Evolutionary conservation across 2,329 filamentous ascomycete species (phyloP).

Genomic region (Aspergillus caelatus): DNA sequence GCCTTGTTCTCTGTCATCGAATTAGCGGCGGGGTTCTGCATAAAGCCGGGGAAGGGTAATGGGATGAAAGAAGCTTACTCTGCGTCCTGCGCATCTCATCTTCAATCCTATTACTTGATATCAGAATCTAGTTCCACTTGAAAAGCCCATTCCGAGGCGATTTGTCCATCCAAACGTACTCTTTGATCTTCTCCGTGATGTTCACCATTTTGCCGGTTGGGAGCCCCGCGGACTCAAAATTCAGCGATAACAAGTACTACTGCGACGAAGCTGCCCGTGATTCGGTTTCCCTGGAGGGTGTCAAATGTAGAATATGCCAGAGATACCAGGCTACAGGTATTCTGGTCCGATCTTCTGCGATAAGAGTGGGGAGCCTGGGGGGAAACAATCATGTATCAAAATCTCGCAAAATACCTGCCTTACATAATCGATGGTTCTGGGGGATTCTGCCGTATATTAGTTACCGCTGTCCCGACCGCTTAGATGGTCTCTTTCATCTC

Average conservation of each 20-base stretch:
- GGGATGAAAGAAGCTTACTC: conserved; percentile 63
- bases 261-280: background rate
- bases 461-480: background rate
- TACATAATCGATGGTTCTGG: background rate
- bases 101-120: conserved; percentile 74
- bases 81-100: conserved; percentile 99
- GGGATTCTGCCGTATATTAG: background rate
- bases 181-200: conserved; percentile 99
- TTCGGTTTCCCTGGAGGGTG: background rate
- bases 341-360: conserved; percentile 1
- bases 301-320: too few species aligned
- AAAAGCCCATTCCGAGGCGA: conserved; percentile 4
- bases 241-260: background rate
- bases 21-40: conserved; percentile 37
- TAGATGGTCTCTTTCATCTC: background rate
- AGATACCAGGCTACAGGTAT: background rate
- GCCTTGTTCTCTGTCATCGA: conserved; percentile 85
- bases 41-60: conserved; percentile 9
- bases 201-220: conserved; percentile 76
- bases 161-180: conserved; percentile 58
- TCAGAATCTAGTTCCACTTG: conserved; percentile 11
- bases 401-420: conserved; percentile 5
- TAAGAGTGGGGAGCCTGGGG: conserved; percentile 2
- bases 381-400: background rate
- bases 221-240: conserved; percentile 28